These are phyloP conservation scores for Chaetomium olivaceum DNA, from an alignment of 2,329 filamentous ascomycete species.

Conservation along the genomic window DNA sequence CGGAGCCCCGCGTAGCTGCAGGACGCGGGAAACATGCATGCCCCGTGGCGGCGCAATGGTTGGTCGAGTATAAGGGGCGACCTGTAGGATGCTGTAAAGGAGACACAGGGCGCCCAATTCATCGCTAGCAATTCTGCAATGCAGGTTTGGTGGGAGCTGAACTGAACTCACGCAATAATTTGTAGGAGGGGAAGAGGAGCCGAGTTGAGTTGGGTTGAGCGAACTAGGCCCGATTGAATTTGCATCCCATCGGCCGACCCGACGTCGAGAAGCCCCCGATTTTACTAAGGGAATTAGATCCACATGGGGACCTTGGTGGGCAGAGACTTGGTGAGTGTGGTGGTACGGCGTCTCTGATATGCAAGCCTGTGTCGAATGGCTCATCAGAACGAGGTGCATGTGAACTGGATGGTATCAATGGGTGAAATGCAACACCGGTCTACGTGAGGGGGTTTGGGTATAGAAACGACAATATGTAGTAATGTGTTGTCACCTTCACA, in stretches of 20 bases:
- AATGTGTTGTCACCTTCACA: not conserved
- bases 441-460: not conserved
- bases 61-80: not conserved
- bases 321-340: not conserved
- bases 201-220: not conserved
- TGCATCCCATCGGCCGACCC: not conserved
- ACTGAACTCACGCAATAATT: not conserved
- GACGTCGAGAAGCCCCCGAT: not conserved
- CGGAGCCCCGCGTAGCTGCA: not conserved
- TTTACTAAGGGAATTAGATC: not conserved
- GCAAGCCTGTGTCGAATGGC: not conserved
- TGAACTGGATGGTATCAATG: not conserved
- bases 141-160: not conserved
- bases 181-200: not conserved
- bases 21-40: not conserved
- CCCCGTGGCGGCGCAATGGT: not conserved
- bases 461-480: not conserved
- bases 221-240: not conserved
- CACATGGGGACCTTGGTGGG: not conserved
- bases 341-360: not conserved
- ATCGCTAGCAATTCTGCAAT: not conserved
- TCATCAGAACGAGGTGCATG: not conserved
- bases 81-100: not conserved
- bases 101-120: not conserved
- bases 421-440: not conserved